Evolutionary conservation across 2,329 filamentous ascomycete species (phyloP).

Genomic region (Coniella lustricola): DNA sequence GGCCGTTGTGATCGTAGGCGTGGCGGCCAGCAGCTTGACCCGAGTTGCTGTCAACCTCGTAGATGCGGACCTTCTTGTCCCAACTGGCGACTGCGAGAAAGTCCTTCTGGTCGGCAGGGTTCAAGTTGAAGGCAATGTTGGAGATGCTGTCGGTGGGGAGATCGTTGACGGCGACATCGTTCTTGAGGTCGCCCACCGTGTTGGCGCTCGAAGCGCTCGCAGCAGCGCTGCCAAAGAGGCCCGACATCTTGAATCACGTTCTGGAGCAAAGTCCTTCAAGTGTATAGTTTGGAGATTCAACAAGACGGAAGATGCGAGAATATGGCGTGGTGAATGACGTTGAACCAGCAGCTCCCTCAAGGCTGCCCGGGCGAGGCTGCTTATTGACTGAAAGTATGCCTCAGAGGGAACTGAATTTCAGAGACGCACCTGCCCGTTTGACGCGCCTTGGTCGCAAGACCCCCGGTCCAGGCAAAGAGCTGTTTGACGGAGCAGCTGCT

Average conservation of each 20-base stretch:
- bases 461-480: conserved; percentile 2
- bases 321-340: too few species aligned
- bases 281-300: too few species aligned
- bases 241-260: conserved; percentile 48
- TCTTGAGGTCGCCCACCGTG: conserved; percentile 83
- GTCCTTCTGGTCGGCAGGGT: conserved; percentile 50
- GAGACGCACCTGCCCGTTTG: not conserved
- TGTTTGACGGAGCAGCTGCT: not conserved
- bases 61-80: conserved; percentile 97
- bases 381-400: not conserved
- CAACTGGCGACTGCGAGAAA: conserved; percentile 87
- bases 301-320: not conserved
- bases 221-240: conserved; percentile 49
- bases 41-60: conserved; percentile 67
- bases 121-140: conserved; percentile 64
- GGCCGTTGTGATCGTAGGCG: conserved; percentile 76
- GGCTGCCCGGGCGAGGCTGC: not conserved
- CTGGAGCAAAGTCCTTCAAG: not conserved
- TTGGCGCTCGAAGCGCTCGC: conserved; percentile 48
- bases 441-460: conserved; percentile 2
- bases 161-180: conserved; percentile 72
- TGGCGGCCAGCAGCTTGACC: conserved; percentile 81
- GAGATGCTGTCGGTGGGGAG: conserved; percentile 87
- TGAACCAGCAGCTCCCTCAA: not conserved
- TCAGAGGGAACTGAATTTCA: conserved; percentile 9